Conservation (phyloP, 2,329 filamentous ascomycete species). For the Plectosphaerella cucumerina region DNA sequence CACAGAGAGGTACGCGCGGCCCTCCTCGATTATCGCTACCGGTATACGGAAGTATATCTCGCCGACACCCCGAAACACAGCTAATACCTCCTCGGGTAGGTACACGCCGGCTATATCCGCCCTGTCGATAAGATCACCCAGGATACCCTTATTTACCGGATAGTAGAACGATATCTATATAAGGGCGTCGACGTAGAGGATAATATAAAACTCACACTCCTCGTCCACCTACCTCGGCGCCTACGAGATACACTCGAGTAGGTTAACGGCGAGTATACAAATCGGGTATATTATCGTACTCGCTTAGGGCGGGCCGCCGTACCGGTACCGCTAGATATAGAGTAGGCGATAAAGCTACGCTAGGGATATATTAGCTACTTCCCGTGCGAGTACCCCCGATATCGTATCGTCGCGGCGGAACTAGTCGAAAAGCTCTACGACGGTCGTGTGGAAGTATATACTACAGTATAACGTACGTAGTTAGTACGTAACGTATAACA, state of each 20-base stretch:
- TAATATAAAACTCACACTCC: background rate
- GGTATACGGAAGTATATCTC: background rate
- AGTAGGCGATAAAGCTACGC: background rate
- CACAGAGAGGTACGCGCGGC: background rate
- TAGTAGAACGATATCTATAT: background rate
- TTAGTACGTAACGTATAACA: background rate
- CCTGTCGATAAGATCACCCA: background rate
- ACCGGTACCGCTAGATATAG: background rate
- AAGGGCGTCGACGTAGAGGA: background rate
- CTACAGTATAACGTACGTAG: no score
- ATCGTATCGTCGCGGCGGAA: background rate
- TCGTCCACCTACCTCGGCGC: background rate
- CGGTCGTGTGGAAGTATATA: background rate
- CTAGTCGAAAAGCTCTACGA: background rate
- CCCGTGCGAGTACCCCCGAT: background rate
- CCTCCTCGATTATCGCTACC: background rate
- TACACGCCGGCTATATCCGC: background rate
- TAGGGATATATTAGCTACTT: background rate
- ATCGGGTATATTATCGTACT: background rate
- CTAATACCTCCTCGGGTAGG: background rate
- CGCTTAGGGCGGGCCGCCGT: background rate
- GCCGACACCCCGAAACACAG: background rate
- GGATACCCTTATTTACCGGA: background rate
- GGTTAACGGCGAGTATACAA: background rate
- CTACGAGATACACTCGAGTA: background rate